A percentile compares a stretch with the other conserved stretches of the same genome.
phyloP scores from a whole-genome alignment of 805 yeast genomes.

The Teunomyces barrocoloradensis region DNA sequence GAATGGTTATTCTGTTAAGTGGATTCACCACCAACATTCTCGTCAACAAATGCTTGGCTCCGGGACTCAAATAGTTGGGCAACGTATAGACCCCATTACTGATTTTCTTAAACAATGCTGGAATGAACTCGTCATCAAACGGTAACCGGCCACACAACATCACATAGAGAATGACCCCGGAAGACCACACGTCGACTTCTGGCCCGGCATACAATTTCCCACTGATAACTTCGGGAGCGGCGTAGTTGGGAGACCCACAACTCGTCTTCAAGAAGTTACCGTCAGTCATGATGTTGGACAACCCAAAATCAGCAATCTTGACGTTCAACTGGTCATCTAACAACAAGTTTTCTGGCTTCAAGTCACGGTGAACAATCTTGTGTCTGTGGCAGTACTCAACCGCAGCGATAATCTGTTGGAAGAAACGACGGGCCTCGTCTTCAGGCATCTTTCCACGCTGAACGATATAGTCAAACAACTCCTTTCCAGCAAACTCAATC shows the following conservation, averaged over 20 bases:
- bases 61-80: constrained; percentile 28
- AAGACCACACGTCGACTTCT: constrained; percentile 30
- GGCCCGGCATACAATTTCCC: constrained; percentile 32
- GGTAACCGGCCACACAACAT: constrained; percentile 31
- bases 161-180: constrained; percentile 29
- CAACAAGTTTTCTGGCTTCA: constrained; percentile 74
- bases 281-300: constrained; percentile 31
- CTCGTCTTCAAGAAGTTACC: constrained; percentile 30
- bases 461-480: constrained; percentile 28
- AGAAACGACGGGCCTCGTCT: constrained; percentile 28
- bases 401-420: constrained; percentile 30
- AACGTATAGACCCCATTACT: constrained; percentile 32
- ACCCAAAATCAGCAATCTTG: constrained; percentile 29
- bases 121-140: constrained; percentile 29
- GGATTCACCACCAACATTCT: constrained; percentile 32
- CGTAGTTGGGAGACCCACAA: constrained; percentile 31
- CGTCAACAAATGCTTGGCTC: constrained; percentile 27
- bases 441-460: constrained; percentile 30
- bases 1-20: constrained; percentile 28
- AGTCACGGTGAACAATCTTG: constrained; percentile 56
- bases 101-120: constrained; percentile 29
- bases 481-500: constrained; percentile 29
- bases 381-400: constrained; percentile 32
- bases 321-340: constrained; percentile 29
- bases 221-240: constrained; percentile 31